phyloP scores from a whole-genome alignment of 768 basidiomycete genomes.

The Termitomyces titanicus region DNA sequence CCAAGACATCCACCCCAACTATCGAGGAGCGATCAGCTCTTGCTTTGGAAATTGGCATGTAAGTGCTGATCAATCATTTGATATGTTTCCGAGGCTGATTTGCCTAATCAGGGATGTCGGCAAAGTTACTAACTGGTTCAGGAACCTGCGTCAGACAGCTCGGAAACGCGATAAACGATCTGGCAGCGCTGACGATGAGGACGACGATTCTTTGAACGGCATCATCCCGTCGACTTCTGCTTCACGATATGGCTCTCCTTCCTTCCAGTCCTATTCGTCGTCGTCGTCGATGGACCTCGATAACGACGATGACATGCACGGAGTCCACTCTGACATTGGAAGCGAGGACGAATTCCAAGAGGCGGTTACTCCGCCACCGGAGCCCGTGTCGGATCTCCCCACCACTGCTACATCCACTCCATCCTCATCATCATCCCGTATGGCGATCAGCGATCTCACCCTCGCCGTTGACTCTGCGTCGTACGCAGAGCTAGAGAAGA shows the following conservation, averaged over 20 bases:
- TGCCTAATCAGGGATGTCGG: slow-evolving; percentile 59
- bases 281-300: slow-evolving; percentile 52
- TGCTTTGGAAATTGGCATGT: slow-evolving; percentile 78
- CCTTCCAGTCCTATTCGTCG: slow-evolving; percentile 48
- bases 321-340: slow-evolving; percentile 46
- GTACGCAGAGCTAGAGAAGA: slow-evolving; percentile 49
- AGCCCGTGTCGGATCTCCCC: slow-evolving; percentile 35
- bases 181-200: slow-evolving; percentile 41
- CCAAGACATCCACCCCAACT: slow-evolving; percentile 66
- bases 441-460: slow-evolving; percentile 27
- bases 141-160: slow-evolving; percentile 80
- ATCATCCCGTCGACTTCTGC: slow-evolving; percentile 34
- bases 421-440: slow-evolving; percentile 25
- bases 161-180: slow-evolving; percentile 61
- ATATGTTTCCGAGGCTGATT: slow-evolving; percentile 15
- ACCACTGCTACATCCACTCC: slow-evolving; percentile 24
- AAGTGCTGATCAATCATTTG: slow-evolving; percentile 23
- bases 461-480: slow-evolving; percentile 36
- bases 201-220: slow-evolving; percentile 42
- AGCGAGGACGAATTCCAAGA: slow-evolving; percentile 76
- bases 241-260: slow-evolving; percentile 55
- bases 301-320: slow-evolving; percentile 39
- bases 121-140: slow-evolving; percentile 88
- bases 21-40: slow-evolving; percentile 77
- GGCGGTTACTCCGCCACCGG: slow-evolving; percentile 69